Base-by-base conservation (phyloP, 2,329 filamentous ascomycete genomes). In the Trichoderma sp. region DNA sequence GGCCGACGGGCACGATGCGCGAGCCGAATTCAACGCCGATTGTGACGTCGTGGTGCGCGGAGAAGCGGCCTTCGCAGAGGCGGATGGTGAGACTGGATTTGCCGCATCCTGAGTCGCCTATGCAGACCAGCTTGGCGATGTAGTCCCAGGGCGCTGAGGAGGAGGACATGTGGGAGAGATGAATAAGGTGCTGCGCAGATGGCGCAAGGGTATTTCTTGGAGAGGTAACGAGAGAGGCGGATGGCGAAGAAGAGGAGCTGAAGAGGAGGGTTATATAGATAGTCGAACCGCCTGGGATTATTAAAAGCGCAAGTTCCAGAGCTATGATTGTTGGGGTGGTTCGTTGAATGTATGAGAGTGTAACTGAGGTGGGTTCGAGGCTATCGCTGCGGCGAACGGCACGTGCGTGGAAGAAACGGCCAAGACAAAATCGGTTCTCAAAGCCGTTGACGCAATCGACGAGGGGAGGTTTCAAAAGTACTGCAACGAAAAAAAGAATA, bases 101-200 rank as follows among this genome's bases (percentile, higher is more conserved):
- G 77, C 96, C 96, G 78, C 93, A 97, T 78, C 94, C 96, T 56
- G 92, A 96, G 83, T 98, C 96, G 80, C 96, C 96, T 77, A 99
- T 94, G 83, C 93, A 97, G 78, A 98, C 95, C 76, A 99, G 92
- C 83, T 99, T 99, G 80, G 95, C 94, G 79, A 98, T 99, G 84
- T 96, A 98, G 84, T 98, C 94, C 95, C 95, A 98, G 81, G 93
- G 91, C 76, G 90, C 59, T 61, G 68, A 87, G 72, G 83, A 87
- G 72, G 83, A 79, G 77, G 86, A 85, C 86, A 89, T 89, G 78
- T 39, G 39, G 37, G 39, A n/a, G 74, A 68, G 52, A 51, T 43
- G 18, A 10, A 56, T 54, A 32, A n/a, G 37, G 55, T 64, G 49
- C 6, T 32, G 68, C 24, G 61, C 37, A 30, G 39, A 10, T 43